phyloP scores from a whole-genome alignment of 345 rosid genomes.

The Jatropha curcas region DNA sequence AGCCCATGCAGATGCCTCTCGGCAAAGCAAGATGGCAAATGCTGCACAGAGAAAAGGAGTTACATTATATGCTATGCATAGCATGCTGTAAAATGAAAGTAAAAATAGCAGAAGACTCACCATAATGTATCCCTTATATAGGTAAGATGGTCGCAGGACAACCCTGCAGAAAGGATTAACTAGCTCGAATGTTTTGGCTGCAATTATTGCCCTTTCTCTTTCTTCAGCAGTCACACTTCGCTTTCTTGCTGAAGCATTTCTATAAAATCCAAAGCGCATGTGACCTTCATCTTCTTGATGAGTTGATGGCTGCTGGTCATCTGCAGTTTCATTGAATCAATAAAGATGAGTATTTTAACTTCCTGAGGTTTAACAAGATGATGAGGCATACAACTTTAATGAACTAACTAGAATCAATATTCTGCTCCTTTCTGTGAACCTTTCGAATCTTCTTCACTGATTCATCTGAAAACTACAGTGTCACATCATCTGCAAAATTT shows the following conservation, averaged over 20 bases:
- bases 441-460: conserved; percentile 48
- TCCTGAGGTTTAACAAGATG: background rate
- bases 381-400: conserved; percentile 6
- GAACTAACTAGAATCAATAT: conserved; percentile 62
- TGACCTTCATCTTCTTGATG: conserved; percentile 47
- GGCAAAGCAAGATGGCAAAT: conserved; percentile 83
- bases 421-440: conserved; percentile 65
- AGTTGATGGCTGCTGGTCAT: conserved; percentile 40
- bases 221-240: conserved; percentile 80
- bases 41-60: conserved; percentile 39
- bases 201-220: conserved; percentile 67
- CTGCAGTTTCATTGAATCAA: conserved; percentile 31
- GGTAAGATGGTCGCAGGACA: conserved; percentile 76
- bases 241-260: conserved; percentile 74
- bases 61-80: background rate
- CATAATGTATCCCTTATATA: conserved; percentile 78
- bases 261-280: conserved; percentile 55
- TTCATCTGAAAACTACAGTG: conserved; percentile 35
- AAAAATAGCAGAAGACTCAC: conserved; percentile 42
- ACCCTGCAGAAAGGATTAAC: conserved; percentile 81
- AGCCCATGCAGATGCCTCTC: conserved; percentile 75
- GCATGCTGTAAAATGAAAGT: background rate
- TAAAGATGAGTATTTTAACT: conserved; percentile 21
- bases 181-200: conserved; percentile 77
- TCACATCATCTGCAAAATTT: conserved; percentile 27